Base-by-base conservation (phyloP, 2,329 filamentous ascomycete genomes). In the Stemphylium lycopersici region DNA sequence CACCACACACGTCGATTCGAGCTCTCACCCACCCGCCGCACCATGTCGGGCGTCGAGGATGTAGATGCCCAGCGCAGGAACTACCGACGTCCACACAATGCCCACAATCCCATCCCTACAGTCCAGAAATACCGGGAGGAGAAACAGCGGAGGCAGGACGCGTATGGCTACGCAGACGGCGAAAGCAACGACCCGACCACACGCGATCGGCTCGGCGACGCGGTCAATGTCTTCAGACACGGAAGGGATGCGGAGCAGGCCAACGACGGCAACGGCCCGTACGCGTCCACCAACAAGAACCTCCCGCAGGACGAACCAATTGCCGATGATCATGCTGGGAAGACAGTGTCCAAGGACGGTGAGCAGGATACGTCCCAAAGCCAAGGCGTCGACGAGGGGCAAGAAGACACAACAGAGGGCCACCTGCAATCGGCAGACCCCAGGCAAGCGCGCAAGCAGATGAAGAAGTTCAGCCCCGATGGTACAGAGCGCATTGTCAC, bases 401-500 rank as follows among this genome's bases (percentile, higher is more conserved):
- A 66, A 22, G 52, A 70, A 40, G 79, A 82, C 52, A 82, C 80
- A 2, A 80, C 80, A 0, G 74, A 82, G 59, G 73, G 72, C 12
- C 62, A 65, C 3, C 56, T 74, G 20, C 61, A 58, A 12, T 70
- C 71, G 7, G 57, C 61, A 47, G 74, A 81, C 51, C 78, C 80
- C 1, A 80, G 78, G 62, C 72, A 79, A 56, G 77, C 78, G 55
- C 71, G 81, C 34, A 82, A 83, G 67, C 62, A 70, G 11, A 78
- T 82, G 76, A 81, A 82, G 66, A 78, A 81, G 53, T 75, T 73
- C 54, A 76, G 71, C 40, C 74, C 78, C 26, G 78, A 81, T 52
- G 75, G 78, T 26, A 78, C 80, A 22, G 79, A 81, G 53, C 77
- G 82, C 55, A 81, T 88, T 67, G 88, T 90, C 41, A 90, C 87